These are phyloP conservation scores for Amylostereum areolatum DNA, from an alignment of 1,284 basidiomycete genomes.

Conservation along the genomic window DNA sequence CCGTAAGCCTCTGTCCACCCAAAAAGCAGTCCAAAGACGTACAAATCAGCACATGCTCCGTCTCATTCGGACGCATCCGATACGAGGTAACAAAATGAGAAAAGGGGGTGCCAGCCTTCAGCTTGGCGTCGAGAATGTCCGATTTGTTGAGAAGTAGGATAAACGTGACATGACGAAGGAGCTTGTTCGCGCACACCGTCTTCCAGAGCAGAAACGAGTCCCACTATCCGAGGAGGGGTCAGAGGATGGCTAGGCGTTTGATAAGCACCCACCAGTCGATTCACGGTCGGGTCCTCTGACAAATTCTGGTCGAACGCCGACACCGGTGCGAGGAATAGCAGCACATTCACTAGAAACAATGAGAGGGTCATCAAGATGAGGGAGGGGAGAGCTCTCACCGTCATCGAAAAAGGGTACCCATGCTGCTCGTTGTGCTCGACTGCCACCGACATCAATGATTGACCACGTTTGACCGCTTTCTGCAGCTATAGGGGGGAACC, in stretches of 20 bases:
- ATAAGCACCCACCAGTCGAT: conserved; percentile 41
- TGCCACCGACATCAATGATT: conserved; percentile 59
- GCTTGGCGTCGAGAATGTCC: conserved; percentile 50
- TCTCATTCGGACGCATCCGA: conserved; percentile 41
- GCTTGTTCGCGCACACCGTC: conserved; percentile 49
- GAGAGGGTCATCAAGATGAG: neutral
- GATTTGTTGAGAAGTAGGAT: conserved; percentile 61
- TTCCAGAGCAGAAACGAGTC: conserved; percentile 60
- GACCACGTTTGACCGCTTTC: conserved; percentile 45
- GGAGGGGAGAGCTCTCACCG: conserved; percentile 28
- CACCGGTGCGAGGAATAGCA: conserved; percentile 62
- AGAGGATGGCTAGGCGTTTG: neutral
- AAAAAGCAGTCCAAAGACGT: conserved; percentile 15
- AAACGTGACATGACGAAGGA: conserved; percentile 46
- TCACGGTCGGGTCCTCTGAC: conserved; percentile 49
- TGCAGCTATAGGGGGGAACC: conserved; percentile 14
- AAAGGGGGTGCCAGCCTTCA: conserved; percentile 46
- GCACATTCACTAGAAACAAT: conserved; percentile 39
- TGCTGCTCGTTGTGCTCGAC: conserved; percentile 47
- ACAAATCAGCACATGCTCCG: conserved; percentile 49
- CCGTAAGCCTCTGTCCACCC: too few relatives aligned
- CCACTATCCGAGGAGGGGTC: conserved; percentile 25
- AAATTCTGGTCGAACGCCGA: conserved; percentile 62
- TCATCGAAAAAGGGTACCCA: conserved; percentile 67
- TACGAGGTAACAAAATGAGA: conserved; percentile 50